These are phyloP conservation scores for Pilaira anomala DNA, from an alignment of 192 early-diverging fungal genomes.

Conservation along the genomic window DNA sequence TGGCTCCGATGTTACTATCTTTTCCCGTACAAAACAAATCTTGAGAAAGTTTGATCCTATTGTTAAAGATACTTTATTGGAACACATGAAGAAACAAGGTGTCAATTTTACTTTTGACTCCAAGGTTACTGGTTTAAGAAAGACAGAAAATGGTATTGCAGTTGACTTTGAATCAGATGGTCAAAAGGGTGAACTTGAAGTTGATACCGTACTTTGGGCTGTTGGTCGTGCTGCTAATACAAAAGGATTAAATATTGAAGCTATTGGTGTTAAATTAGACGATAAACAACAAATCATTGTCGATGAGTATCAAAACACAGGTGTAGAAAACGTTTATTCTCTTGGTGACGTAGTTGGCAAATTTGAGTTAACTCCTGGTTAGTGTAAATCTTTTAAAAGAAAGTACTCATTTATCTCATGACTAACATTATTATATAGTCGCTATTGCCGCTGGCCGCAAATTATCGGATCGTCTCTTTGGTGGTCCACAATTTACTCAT, in stretches of 20 bases:
- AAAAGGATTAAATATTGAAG: conserved; percentile 65
- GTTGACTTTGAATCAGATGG: conserved; percentile 39
- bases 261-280: conserved; percentile 61
- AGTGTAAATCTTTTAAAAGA: not conserved
- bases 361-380: conserved; percentile 86
- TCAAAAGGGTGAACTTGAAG: conserved; percentile 49
- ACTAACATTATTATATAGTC: conserved; percentile 40
- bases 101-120: conserved; percentile 71
- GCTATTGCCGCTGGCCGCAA: conserved; percentile 93
- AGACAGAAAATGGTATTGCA: conserved; percentile 57
- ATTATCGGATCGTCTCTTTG: conserved; percentile 90
- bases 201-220: conserved; percentile 87
- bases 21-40: conserved; percentile 80
- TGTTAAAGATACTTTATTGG: conserved; percentile 72
- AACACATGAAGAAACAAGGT: conserved; percentile 70
- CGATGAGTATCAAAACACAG: conserved; percentile 89
- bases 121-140: conserved; percentile 42
- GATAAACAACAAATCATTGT: conserved; percentile 67
- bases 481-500: conserved; percentile 62
- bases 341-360: conserved; percentile 93
- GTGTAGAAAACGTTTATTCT: conserved; percentile 66
- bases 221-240: conserved; percentile 78
- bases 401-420: not conserved
- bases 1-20: conserved; percentile 76
- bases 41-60: conserved; percentile 81